These are phyloP conservation scores for Clonostachys byssicola DNA, from an alignment of 2,329 filamentous ascomycete species.

Conservation along the genomic window DNA sequence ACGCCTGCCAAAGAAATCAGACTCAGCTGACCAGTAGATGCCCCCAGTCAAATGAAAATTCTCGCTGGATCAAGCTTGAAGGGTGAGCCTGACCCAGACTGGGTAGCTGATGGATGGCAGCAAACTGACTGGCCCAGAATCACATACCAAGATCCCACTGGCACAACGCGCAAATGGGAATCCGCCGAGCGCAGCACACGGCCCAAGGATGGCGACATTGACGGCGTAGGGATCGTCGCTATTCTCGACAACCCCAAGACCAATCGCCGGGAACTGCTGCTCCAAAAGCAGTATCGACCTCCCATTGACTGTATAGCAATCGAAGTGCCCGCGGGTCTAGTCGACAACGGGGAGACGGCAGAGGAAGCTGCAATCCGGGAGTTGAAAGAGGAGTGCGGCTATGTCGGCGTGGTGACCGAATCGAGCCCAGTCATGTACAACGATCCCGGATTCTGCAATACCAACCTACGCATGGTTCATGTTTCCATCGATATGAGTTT, in stretches of 20 bases:
- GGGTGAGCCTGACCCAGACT: too few species aligned
- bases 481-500: constrained; percentile 66
- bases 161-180: constrained; percentile 62
- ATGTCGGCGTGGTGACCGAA: constrained; percentile 48
- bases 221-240: constrained; percentile 71
- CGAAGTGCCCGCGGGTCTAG: constrained; percentile 60
- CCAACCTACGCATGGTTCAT: constrained; percentile 67
- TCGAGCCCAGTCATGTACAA: constrained; percentile 65
- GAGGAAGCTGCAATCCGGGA: constrained; percentile 61
- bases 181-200: constrained; percentile 68
- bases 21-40: too few species aligned
- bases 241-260: constrained; percentile 54
- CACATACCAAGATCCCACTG: constrained; percentile 60
- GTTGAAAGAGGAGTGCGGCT: constrained; percentile 64
- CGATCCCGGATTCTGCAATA: constrained; percentile 64
- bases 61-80: too few species aligned
- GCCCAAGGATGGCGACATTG: constrained; percentile 56
- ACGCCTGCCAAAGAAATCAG: too few species aligned
- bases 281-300: constrained; percentile 65
- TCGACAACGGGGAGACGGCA: constrained; percentile 57
- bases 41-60: too few species aligned
- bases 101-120: too few species aligned
- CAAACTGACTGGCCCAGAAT: constrained; percentile 32
- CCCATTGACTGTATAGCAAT: constrained; percentile 56
- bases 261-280: constrained; percentile 42